Base-by-base conservation (phyloP, 2,329 filamentous ascomycete genomes). In the Sclerotiophoma versabilis region DNA sequence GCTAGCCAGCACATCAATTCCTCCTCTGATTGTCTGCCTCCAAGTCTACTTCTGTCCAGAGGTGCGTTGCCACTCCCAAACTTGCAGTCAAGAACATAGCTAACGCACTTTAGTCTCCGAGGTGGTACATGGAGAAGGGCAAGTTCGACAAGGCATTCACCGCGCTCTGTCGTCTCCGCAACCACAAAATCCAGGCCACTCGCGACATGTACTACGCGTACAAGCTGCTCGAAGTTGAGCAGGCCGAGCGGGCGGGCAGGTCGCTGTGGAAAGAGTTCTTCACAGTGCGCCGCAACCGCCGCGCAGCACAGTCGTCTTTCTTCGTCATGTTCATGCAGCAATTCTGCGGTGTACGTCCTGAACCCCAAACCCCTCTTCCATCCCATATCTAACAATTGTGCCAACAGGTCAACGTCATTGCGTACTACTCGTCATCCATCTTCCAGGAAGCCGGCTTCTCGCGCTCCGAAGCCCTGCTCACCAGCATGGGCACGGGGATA, bases 161-260 rank as follows among this genome's bases (percentile, higher is more conserved):
- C 1, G 63, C 70, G 6, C 65, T 73, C 83, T 67, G 81, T 80
- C 6, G 84, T 81, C 39, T 88, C 71, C 79, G 83, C 4, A 76
- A 76, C 20, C 78, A 79, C 19, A 76, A 81, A 12, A 74, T 86
- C 15, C 81, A 84, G 55, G 83, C 82, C 2, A 82, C 82, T 0
- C 73, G 83, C 30, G 83, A 85, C 56, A 77, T 81, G 59, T 86
- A 83, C 74, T 84, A 85, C 63, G 72, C 70, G 2, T 68, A 70
- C 36, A 68, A 71, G 37, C 60, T 74, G 46, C 73, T 67, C 56
- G 71, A 69, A 61, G 73, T 68, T 43, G 76, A 71, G 64, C 69
- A 66, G 11, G 70, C 64, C 29, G 62, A 72, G 30, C 74, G 66
- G 52, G 75, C 62, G 11, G 73, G 59, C 55, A 66, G 58, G 41